A percentile compares a stretch with the other conserved stretches of the same genome.
Conservation (phyloP, 208 protist genomes). For the Tritrichomonas musculus region DNA sequence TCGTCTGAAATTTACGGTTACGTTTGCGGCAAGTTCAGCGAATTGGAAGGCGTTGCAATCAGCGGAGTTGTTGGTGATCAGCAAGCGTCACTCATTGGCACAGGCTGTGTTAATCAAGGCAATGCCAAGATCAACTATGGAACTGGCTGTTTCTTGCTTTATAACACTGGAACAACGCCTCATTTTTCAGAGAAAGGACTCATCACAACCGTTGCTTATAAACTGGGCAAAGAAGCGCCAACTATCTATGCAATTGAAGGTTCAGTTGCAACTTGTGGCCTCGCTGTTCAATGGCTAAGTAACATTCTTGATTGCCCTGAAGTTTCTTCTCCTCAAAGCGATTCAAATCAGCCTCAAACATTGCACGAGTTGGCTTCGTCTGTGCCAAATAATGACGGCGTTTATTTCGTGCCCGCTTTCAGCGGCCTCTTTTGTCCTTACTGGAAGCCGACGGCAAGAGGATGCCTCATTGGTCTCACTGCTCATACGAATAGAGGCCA, state of each 20-base stretch:
- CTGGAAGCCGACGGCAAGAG: constrained; percentile 82
- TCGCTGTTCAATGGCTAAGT: constrained; percentile 29
- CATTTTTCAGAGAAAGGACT: constrained; percentile 75
- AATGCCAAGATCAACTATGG: constrained; percentile 87
- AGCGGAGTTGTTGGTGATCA: constrained; percentile 86
- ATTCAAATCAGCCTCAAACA: no score
- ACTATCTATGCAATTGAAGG: constrained; percentile 43
- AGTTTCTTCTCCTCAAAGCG: no score
- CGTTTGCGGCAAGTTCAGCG: not conserved
- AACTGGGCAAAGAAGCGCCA: constrained; percentile 61
- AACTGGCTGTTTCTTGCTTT: constrained; percentile 92
- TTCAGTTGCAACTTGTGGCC: not conserved
- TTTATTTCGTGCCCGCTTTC: constrained; percentile 92
- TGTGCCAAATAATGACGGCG: constrained; percentile 43
- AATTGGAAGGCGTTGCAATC: constrained; percentile 58
- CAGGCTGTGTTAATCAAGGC: constrained; percentile 73
- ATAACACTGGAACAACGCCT: constrained; percentile 75
- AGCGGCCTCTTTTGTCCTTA: constrained; percentile 86
- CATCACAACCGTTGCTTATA: constrained; percentile 82
- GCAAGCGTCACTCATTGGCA: constrained; percentile 65
- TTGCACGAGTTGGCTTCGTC: constrained; percentile 49
- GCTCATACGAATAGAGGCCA: constrained; percentile 47
- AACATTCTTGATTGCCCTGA: not conserved
- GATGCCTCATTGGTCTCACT: constrained; percentile 71
- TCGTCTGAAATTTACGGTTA: constrained; percentile 37